A percentile compares a stretch with the other conserved stretches of the same genome.
Conservation (phyloP, 1,139 yeast species). For the Tardiomyces blankii region DNA sequence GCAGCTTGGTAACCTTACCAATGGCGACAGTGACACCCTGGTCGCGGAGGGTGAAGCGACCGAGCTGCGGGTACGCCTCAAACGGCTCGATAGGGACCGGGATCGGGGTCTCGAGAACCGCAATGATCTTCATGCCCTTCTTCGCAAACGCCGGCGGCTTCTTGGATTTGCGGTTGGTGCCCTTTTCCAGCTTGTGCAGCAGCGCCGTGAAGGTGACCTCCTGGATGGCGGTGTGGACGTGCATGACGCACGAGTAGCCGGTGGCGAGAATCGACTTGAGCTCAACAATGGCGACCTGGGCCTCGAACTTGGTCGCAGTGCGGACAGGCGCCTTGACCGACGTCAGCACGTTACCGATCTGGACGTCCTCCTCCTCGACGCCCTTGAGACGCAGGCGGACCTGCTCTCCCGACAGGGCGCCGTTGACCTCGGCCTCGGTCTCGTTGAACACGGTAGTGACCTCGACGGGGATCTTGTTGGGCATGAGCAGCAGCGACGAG, state of each 20-base stretch:
- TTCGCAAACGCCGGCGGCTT: slow-evolving; percentile 98
- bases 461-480: slow-evolving; percentile 75
- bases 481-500: slow-evolving; percentile 73
- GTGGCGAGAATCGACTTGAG: slow-evolving; percentile 86
- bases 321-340: slow-evolving; percentile 81
- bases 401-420: slow-evolving; percentile 94
- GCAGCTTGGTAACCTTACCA: slow-evolving; percentile 64
- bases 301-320: slow-evolving; percentile 84
- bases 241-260: slow-evolving; percentile 98
- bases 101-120: slow-evolving; percentile 71
- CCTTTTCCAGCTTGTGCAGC: slow-evolving; percentile 89
- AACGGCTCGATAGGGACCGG: slow-evolving; percentile 92
- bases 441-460: slow-evolving; percentile 83
- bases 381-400: slow-evolving; percentile 89
- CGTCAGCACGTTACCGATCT: slow-evolving; percentile 83
- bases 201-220: slow-evolving; percentile 77
- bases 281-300: slow-evolving; percentile 95
- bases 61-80: slow-evolving; percentile 86
- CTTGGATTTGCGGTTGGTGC: slow-evolving; percentile 92
- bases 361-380: slow-evolving; percentile 92
- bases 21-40: slow-evolving; percentile 97
- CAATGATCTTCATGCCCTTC: slow-evolving; percentile 97
- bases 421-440: slow-evolving; percentile 87
- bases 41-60: slow-evolving; percentile 96
- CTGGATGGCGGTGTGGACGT: slow-evolving; percentile 95